phyloP scores from a whole-genome alignment of 2,329 filamentous ascomycete species.

The Colletotrichum camelliae region DNA sequence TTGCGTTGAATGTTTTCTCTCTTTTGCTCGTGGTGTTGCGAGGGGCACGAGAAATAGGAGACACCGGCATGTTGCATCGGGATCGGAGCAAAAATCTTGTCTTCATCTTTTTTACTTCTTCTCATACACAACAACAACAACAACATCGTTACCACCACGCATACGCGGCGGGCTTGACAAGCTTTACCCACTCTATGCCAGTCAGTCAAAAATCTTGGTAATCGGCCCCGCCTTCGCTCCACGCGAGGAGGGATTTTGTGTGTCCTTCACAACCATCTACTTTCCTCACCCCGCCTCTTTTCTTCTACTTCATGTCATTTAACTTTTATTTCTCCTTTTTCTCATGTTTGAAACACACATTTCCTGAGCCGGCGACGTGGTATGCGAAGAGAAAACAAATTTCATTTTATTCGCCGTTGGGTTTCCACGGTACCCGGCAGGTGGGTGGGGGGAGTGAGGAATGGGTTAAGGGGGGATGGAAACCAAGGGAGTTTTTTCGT shows the following conservation, averaged over 20 bases:
- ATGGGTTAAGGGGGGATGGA: background rate
- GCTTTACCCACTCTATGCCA: background rate
- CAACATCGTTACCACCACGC: background rate
- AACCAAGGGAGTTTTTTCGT: background rate
- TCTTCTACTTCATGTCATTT: conserved; percentile 24
- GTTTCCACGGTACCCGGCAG: conserved; percentile 18
- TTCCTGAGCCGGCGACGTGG: background rate
- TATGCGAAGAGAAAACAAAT: background rate
- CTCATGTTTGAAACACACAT: background rate
- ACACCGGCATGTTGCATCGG: conserved; percentile 21
- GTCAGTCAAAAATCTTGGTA: background rate
- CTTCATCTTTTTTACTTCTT: conserved; percentile 1
- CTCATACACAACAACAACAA: background rate
- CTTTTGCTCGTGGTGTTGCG: background rate
- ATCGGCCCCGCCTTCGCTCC: background rate
- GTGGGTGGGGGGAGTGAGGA: background rate
- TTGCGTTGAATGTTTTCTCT: background rate
- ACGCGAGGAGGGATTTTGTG: background rate
- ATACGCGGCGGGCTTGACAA: background rate
- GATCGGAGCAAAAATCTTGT: conserved; percentile 14
- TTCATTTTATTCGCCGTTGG: background rate
- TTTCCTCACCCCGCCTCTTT: conserved; percentile 14
- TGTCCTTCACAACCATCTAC: conserved; percentile 9
- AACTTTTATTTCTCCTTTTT: background rate
- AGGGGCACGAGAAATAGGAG: background rate